A percentile compares a stretch with the other conserved stretches of the same genome.
Conservation (phyloP, 352 stramenopile species). For the Pythium myriotylum region DNA sequence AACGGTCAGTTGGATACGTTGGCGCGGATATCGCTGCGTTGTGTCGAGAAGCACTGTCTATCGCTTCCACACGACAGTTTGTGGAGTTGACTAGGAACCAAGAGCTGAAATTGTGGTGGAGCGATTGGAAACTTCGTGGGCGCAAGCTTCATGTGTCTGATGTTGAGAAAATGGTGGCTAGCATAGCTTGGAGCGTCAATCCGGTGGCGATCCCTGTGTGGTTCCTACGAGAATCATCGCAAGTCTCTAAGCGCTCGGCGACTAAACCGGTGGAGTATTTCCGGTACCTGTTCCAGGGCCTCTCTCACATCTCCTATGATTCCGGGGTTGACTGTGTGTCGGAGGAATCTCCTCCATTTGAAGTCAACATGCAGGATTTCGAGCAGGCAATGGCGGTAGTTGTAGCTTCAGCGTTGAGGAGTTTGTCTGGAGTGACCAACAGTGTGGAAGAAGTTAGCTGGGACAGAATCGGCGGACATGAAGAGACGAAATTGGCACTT, state of each 20-base stretch:
- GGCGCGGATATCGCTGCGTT: constrained; percentile 80
- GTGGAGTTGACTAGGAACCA: constrained; percentile 51
- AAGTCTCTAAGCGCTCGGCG: neutral
- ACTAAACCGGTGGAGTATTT: constrained; percentile 43
- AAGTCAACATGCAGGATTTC: constrained; percentile 74
- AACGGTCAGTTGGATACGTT: constrained; percentile 73
- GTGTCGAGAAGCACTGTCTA: constrained; percentile 70
- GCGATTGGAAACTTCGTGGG: constrained; percentile 50
- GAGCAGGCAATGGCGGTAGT: constrained; percentile 73
- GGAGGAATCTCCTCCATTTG: constrained; percentile 30
- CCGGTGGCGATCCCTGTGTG: constrained; percentile 68
- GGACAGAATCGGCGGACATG: constrained; percentile 78
- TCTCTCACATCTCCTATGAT: no score
- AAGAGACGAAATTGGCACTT: constrained; percentile 69
- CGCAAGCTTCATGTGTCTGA: constrained; percentile 42
- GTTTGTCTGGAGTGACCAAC: constrained; percentile 60
- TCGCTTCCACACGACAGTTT: constrained; percentile 67
- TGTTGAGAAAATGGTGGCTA: constrained; percentile 47
- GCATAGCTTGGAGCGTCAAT: constrained; percentile 59
- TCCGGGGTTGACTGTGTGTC: no score
- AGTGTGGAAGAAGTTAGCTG: constrained; percentile 63
- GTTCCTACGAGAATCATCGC: constrained; percentile 31
- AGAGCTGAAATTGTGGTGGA: constrained; percentile 64
- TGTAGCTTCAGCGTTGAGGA: constrained; percentile 64
- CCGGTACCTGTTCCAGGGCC: constrained; percentile 39